Evolutionary conservation across 495 filamentous ascomycete genomes (phyloP).

Genomic region (Penicillium lagena): DNA sequence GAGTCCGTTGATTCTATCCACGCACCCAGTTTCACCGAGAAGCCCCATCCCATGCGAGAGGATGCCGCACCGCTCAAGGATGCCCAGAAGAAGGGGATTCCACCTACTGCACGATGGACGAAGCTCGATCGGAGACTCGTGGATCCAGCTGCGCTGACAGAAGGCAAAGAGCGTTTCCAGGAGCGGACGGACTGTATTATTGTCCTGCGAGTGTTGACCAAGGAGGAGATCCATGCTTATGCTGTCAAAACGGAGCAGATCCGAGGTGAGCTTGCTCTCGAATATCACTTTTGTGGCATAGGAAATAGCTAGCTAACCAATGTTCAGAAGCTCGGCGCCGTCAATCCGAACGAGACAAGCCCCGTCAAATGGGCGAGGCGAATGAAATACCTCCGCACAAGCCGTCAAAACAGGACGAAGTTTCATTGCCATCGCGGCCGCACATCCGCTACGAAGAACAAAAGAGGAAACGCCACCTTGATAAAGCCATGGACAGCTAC

Average conservation of each 20-base stretch:
- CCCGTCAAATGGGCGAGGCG: no score
- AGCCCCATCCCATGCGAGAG: slow-evolving; percentile 69
- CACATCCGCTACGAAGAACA: no score
- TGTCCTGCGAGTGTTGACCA: slow-evolving; percentile 69
- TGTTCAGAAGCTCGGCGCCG: no score
- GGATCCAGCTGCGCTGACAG: slow-evolving; percentile 71
- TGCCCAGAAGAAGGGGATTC: slow-evolving; percentile 56
- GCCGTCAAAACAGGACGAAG: no score
- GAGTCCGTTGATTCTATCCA: no score
- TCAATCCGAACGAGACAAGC: no score
- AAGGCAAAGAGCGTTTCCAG: slow-evolving; percentile 74
- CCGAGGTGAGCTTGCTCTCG: slow-evolving; percentile 71
- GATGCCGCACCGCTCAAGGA: slow-evolving; percentile 79
- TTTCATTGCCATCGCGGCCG: no score
- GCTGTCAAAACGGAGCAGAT: slow-evolving; percentile 69
- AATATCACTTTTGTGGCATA: no score
- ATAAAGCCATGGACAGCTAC: no score
- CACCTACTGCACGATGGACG: slow-evolving; percentile 76
- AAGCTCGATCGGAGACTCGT: slow-evolving; percentile 80
- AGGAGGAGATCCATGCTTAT: slow-evolving; percentile 77
- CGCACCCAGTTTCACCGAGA: slow-evolving; percentile 82
- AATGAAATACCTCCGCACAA: no score
- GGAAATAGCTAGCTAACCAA: no score
- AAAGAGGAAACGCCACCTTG: no score
- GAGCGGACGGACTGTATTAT: slow-evolving; percentile 79